A percentile compares a stretch with the other conserved stretches of the same genome.
These are phyloP conservation scores for Forsythia viridissima DNA, from an alignment of 257 asterid genomes.

Conservation along the genomic window DNA sequence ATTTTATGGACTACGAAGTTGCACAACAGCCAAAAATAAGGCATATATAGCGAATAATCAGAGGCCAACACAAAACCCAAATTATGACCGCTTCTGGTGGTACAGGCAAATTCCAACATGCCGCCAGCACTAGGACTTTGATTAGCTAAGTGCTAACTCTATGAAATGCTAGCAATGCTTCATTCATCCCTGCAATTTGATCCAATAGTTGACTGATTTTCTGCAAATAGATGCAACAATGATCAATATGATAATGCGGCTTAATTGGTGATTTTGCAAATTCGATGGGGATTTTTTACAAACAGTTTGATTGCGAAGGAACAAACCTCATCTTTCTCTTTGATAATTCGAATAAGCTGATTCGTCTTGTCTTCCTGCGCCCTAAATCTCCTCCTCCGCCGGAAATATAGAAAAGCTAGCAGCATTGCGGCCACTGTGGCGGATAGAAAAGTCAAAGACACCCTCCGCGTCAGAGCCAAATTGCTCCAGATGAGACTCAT, in stretches of 20 bases:
- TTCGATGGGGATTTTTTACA: conserved; percentile 37
- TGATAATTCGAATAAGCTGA: conserved; percentile 27
- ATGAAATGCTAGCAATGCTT: conserved; percentile 42
- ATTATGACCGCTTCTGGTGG: too few relatives aligned
- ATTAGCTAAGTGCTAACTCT: conserved; percentile 20
- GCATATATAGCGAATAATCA: too few relatives aligned
- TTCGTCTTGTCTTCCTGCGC: neutral
- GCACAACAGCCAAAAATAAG: too few relatives aligned
- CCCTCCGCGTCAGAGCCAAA: conserved; percentile 28
- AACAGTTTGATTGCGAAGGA: conserved; percentile 27
- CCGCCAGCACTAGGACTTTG: too few relatives aligned
- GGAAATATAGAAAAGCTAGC: conserved; percentile 22
- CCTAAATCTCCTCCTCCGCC: conserved; percentile 25
- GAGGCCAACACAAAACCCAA: too few relatives aligned
- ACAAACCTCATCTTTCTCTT: conserved; percentile 52
- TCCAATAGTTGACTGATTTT: conserved; percentile 60
- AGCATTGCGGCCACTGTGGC: conserved; percentile 28
- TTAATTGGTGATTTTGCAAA: neutral
- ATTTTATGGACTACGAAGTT: too few relatives aligned
- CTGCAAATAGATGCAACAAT: conserved; percentile 36
- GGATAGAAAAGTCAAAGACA: conserved; percentile 22
- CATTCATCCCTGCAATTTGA: conserved; percentile 72
- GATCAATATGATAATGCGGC: neutral
- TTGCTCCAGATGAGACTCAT: conserved; percentile 13
- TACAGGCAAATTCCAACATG: too few relatives aligned